Conservation (phyloP, 768 basidiomycete genomes). For the Xanthoconium stramineum region DNA sequence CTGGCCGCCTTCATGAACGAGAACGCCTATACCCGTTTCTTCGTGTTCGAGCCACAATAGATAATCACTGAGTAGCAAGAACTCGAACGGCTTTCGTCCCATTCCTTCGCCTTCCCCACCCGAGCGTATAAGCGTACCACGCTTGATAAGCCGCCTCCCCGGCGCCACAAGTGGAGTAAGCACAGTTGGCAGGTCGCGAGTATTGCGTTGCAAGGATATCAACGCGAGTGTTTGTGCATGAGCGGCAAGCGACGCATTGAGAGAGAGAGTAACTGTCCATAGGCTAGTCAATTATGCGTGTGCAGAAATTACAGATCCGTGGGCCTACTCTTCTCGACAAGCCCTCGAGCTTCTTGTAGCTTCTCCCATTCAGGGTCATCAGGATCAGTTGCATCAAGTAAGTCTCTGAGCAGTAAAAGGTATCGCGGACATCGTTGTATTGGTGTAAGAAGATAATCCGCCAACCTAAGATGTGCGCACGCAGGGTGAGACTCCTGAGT, state of each 20-base stretch:
- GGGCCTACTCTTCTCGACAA: constrained; percentile 74
- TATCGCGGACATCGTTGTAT: constrained; percentile 89
- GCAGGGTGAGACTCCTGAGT: constrained; percentile 64
- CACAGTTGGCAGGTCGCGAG: constrained; percentile 70
- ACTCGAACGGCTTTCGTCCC: constrained; percentile 48
- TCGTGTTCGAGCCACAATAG: constrained; percentile 70
- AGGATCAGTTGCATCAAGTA: constrained; percentile 61
- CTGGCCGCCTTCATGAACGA: constrained; percentile 17
- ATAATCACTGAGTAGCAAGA: constrained; percentile 81
- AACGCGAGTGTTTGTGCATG: constrained; percentile 76
- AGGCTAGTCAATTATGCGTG: constrained; percentile 7
- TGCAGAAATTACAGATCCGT: background rate
- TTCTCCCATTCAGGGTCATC: constrained; percentile 67
- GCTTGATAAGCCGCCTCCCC: constrained; percentile 74
- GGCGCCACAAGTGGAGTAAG: constrained; percentile 77
- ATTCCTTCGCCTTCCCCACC: constrained; percentile 42
- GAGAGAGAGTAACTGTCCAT: constrained; percentile 62
- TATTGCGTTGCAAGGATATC: constrained; percentile 75
- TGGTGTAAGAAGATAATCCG: constrained; percentile 83
- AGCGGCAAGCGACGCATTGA: constrained; percentile 75
- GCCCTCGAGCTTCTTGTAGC: constrained; percentile 54
- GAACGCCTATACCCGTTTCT: constrained; percentile 31
- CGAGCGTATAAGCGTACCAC: constrained; percentile 56
- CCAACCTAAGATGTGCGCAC: constrained; percentile 71
- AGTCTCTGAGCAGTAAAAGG: constrained; percentile 77